Evolutionary conservation across 768 basidiomycete species (phyloP), one percentile per base, ranked within the genome.

Genomic region (Serendipita sp.): DNA sequence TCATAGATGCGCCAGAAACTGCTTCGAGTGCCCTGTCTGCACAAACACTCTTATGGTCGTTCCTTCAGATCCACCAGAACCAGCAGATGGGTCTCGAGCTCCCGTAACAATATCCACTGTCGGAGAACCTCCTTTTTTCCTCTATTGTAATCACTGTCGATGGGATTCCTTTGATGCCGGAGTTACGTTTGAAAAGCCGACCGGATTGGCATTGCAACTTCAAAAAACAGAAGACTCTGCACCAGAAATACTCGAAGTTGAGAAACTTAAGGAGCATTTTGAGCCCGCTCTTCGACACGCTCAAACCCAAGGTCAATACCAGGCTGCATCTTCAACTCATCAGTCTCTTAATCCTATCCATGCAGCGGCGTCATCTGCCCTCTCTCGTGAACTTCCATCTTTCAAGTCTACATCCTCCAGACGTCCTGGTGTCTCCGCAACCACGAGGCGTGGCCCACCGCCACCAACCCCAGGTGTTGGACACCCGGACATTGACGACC

Each of bases 11-110:
- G 93, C 95, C 16, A 82, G 96, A 64, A 97, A 96, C 71, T 99
- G 96, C 78, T 98, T 98, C 76, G 83, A 88, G 75, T 99, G 96
- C 72, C 96, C 96, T 2, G 85, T 83, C 71, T 99, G 96, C 75
- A 81, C 83, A 54, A 91, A 95, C 70, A 91, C 92, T 3, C 79
- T 97, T 2, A 84, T 88, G 16, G 87, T 94, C 4, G 91, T 94
- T n/a, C 85, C 91, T 11, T 91, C 91, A 2, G 91, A 96, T 73
- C 88, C 85, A 35, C 73, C 78, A 28, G 81, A 81, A 62, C 76
- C 82, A 16, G 23, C 46, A 8, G 74, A 82, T 35, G 83, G 78
- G 63, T 23, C 23, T 23, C 23, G 23, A 23, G 76, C 81, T 23
- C 65, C 71, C 11, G 69, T 67, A 8, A 68, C 70, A 4, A 70